Conservation (phyloP, 148 eudicot species). For the Vaccinium macrocarpon region DNA sequence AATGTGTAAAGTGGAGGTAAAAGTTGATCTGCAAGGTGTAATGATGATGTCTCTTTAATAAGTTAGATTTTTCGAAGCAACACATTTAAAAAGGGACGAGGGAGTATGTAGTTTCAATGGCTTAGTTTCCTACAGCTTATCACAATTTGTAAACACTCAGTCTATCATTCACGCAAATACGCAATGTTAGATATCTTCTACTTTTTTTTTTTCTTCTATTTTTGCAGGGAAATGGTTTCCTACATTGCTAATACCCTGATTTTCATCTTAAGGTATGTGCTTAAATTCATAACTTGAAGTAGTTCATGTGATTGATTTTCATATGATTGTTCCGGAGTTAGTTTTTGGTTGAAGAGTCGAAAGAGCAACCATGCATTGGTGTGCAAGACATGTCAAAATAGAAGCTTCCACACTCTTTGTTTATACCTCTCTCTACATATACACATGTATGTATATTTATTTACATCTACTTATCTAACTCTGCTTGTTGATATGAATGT, state of each 20-base stretch:
- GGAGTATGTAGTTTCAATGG: not conserved
- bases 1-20: no score
- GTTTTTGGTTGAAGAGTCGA: not conserved
- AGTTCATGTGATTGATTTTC: not conserved
- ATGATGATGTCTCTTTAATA: no score
- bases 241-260: slow-evolving; percentile 95
- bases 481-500: not conserved
- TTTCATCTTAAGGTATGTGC: slow-evolving; percentile 81
- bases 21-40: no score
- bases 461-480: not conserved
- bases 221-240: slow-evolving; percentile 96
- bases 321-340: not conserved
- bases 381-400: not conserved
- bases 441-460: not conserved
- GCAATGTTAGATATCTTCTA: not conserved
- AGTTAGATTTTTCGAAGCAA: no score
- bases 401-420: not conserved
- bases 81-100: no score
- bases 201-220: not conserved
- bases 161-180: not conserved
- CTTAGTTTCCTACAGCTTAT: not conserved
- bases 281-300: not conserved
- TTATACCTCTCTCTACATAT: not conserved
- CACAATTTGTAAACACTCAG: not conserved
- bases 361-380: not conserved